A percentile compares a stretch with the other conserved stretches of the same genome.
These are phyloP conservation scores for Chalciporus piperatoides DNA, from an alignment of 1,284 basidiomycete species.

Conservation along the genomic window DNA sequence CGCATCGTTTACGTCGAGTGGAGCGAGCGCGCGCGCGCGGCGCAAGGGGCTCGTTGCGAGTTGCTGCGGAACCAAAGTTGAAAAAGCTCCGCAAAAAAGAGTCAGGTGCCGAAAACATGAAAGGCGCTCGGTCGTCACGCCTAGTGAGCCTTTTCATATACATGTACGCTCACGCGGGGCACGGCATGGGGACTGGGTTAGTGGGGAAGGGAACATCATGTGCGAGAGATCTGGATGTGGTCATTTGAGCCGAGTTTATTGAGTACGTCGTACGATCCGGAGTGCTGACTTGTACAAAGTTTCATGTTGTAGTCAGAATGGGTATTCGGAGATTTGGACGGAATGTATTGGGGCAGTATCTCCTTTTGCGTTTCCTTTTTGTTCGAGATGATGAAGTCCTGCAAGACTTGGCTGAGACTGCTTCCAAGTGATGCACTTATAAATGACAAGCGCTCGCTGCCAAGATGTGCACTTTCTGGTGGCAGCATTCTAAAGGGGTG, in stretches of 20 bases:
- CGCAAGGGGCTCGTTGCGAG: not conserved
- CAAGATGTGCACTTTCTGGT: no score
- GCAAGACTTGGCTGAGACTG: no score
- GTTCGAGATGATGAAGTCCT: no score
- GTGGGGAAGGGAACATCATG: not conserved
- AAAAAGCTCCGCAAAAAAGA: no score
- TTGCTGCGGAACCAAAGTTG: no score
- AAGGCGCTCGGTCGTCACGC: not conserved
- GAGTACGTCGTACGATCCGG: not conserved
- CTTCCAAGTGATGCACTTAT: no score
- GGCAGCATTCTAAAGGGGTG: no score
- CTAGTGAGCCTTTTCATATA: not conserved
- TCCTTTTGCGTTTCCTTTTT: no score
- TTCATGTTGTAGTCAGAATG: not conserved
- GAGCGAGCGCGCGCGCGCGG: no score
- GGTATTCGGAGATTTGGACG: not conserved
- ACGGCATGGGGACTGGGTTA: not conserved
- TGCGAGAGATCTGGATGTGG: not conserved
- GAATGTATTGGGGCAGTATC: not conserved
- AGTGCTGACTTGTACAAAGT: not conserved
- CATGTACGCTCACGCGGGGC: not conserved
- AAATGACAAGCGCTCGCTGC: no score
- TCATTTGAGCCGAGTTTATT: not conserved
- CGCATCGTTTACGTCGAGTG: not conserved
- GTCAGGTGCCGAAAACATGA: no score